phyloP scores from a whole-genome alignment of 2,329 filamentous ascomycete genomes.

The Lasiodiplodia sp. region DNA sequence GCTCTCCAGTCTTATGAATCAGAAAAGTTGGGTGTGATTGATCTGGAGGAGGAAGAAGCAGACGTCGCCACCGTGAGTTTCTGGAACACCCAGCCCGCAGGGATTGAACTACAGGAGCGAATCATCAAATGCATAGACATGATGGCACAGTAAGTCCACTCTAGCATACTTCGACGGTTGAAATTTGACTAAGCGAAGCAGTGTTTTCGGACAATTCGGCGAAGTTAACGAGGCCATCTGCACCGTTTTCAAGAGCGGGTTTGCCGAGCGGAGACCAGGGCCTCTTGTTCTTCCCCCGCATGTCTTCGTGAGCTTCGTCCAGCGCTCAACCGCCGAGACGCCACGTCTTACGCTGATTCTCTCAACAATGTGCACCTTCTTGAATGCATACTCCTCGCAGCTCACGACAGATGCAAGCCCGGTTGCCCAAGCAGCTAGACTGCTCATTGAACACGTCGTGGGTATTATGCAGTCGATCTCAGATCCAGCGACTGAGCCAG shows the following conservation, averaged over 20 bases:
- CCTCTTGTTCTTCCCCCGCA: constrained; percentile 77
- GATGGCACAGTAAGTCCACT: constrained; percentile 46
- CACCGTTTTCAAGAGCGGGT: constrained; percentile 74
- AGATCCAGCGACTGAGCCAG: constrained; percentile 70
- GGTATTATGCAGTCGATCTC: constrained; percentile 68
- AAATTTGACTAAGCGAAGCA: constrained; percentile 17
- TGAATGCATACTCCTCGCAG: constrained; percentile 43
- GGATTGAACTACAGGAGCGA: constrained; percentile 55
- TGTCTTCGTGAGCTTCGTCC: constrained; percentile 72
- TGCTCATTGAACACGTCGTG: constrained; percentile 66
- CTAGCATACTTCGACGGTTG: not conserved
- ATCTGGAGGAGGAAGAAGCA: constrained; percentile 67
- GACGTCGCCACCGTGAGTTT: constrained; percentile 51
- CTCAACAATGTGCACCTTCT: constrained; percentile 74
- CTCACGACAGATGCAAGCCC: constrained; percentile 52
- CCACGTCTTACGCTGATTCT: constrained; percentile 74
- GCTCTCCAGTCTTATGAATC: constrained; percentile 75
- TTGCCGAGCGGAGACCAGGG: constrained; percentile 75
- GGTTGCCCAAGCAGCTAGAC: constrained; percentile 40
- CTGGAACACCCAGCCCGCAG: constrained; percentile 60
- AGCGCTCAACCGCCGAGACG: constrained; percentile 64
- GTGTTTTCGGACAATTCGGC: constrained; percentile 64
- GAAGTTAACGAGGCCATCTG: constrained; percentile 78
- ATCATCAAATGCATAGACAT: constrained; percentile 61
- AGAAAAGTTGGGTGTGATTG: constrained; percentile 57